Base-by-base conservation (phyloP, 2,329 filamentous ascomycete species). In the Pseudopithomyces maydicus region DNA sequence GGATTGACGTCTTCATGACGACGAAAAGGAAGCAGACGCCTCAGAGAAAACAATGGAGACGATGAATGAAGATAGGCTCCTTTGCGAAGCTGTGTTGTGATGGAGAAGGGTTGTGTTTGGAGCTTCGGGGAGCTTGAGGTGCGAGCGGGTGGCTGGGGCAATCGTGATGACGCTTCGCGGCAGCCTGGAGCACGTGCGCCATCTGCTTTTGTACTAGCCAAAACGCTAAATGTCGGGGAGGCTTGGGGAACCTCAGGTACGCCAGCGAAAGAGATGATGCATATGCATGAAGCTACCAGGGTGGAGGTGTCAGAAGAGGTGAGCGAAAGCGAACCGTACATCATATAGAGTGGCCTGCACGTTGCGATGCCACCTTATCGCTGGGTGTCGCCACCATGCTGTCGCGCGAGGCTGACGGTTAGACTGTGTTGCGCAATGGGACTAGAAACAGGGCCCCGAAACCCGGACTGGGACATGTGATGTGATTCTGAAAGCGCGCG, bases 1-100 rank as follows among this genome's bases (percentile, higher is more conserved):
- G 79, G 73, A 92, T 82, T 80, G 88, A 83, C 79, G 88, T 88
- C 89, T 96, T 97, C 94, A 97, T 98, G 78, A 58, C 67, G 69
- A 66, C 61, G 56, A 53, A 57, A 32, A 54, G 52, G 45, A 54
- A 61, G 57, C 33, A 56, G 35, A 36, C 36, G 47, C 42, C 56
- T 47, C 12, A 39, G 52, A 56, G 59, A 38, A 43, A 52, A 54
- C 54, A 48, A 46, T 45, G 43, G 47, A 51, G 53, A 56, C 43
- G 55, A 57, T 57, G 56, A 61, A 61, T 60, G 59, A 46, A 57
- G 44, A 53, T 54, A 51, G 57, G 50, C 35, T 33, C 45, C n/a
- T 53, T 58, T 55, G 52, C 33, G 36, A 43, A 42, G 55, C 56
- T 43, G 56, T 45, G 57, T 46, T 54, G 52, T 39, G 46, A 49